Evolutionary conservation across 2,329 filamentous ascomycete species (phyloP).

Genomic region (Cytospora mali): DNA sequence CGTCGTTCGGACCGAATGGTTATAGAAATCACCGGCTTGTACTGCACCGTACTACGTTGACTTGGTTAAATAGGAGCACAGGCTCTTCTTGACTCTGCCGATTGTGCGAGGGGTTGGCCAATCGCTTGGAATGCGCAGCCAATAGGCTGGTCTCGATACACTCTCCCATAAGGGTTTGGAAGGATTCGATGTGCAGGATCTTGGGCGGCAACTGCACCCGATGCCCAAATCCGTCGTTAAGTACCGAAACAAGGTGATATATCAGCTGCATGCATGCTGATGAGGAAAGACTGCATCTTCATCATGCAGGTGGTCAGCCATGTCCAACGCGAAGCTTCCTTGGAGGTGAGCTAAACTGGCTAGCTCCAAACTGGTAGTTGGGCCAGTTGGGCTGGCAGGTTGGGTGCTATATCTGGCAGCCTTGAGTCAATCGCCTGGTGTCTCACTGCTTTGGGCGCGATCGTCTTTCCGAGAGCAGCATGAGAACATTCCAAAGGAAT

Average conservation of each 20-base stretch:
- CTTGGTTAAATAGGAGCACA: not conserved
- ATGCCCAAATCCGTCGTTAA: not conserved
- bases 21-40: not conserved
- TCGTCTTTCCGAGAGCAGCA: not conserved
- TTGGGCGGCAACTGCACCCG: not conserved
- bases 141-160: not conserved
- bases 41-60: not conserved
- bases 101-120: not conserved
- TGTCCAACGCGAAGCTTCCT: not conserved
- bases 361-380: too few species aligned
- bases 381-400: too few species aligned
- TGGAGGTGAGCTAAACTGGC: not conserved
- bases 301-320: not conserved
- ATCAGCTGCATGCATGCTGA: not conserved
- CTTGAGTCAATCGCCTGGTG: not conserved
- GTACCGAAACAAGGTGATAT: not conserved
- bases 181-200: too few species aligned
- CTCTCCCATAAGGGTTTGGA: not conserved
- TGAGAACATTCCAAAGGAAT: not conserved
- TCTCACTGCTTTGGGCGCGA: not conserved
- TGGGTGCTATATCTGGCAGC: constrained; percentile 1
- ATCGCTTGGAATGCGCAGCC: not conserved
- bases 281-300: not conserved
- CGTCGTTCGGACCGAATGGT: not conserved
- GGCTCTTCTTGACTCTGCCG: not conserved